phyloP scores from a whole-genome alignment of 139 green algal species.

The Pleodorina starrii region DNA sequence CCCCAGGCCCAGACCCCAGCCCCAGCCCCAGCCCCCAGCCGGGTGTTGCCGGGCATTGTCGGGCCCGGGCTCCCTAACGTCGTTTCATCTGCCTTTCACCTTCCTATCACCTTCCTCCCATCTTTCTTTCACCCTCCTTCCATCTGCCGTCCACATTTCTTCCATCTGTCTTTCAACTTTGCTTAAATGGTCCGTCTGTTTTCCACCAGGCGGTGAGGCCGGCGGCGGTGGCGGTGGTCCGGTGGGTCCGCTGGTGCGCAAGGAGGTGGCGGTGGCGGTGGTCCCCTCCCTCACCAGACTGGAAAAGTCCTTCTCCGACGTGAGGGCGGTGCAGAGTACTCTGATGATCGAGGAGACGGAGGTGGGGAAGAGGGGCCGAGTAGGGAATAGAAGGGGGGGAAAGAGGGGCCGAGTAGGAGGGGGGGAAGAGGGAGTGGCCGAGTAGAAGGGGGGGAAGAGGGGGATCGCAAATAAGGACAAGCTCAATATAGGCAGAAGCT shows the following conservation, averaged over 20 bases:
- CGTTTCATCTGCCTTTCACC: background rate
- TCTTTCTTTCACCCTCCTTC: background rate
- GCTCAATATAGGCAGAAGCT: background rate
- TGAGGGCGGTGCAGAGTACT: background rate
- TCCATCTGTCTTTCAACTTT: background rate
- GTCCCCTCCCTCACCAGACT: background rate
- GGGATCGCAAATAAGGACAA: background rate
- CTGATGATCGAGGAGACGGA: conserved; percentile 46
- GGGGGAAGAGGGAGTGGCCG: too few relatives aligned
- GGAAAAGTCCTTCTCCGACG: conserved; percentile 30
- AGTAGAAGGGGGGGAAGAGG: background rate
- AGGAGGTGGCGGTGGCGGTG: conserved; percentile 18
- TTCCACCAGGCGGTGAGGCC: background rate
- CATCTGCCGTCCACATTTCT: background rate
- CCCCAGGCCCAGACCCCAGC: background rate
- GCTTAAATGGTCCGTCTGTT: background rate
- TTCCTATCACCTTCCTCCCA: background rate
- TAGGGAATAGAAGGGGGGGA: background rate
- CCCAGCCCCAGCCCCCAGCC: too few relatives aligned
- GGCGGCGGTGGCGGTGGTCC: background rate
- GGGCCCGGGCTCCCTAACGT: background rate
- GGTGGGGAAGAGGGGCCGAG: background rate
- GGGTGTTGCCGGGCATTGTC: background rate
- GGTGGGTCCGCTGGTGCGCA: background rate
- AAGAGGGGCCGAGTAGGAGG: background rate